A percentile compares a stretch with the other conserved stretches of the same genome.
Evolutionary conservation across 1,139 yeast genomes (phyloP).

Genomic region (Pichia sp.): DNA sequence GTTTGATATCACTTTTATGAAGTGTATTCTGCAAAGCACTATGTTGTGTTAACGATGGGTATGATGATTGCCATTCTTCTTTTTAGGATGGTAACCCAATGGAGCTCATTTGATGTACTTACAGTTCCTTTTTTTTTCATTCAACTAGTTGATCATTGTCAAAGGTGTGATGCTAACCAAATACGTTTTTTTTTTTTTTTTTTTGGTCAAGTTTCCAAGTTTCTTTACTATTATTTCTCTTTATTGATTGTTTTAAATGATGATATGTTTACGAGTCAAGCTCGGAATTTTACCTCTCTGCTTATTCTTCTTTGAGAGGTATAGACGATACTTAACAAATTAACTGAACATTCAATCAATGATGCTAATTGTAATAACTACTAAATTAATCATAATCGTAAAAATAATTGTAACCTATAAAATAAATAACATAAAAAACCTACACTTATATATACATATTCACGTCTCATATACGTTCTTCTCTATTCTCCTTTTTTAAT

Average conservation of each 20-base stretch:
- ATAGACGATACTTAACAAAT: conserved; percentile 19
- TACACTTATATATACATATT: neutral
- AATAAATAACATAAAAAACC: neutral
- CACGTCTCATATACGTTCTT: no score
- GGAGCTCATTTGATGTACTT: conserved; percentile 24
- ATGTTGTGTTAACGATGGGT: conserved; percentile 19
- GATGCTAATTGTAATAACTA: neutral
- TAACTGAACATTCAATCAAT: conserved; percentile 3
- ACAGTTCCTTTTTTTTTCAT: conserved; percentile 9
- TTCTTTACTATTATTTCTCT: neutral
- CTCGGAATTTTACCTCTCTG: conserved; percentile 19
- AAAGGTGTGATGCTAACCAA: conserved; percentile 17
- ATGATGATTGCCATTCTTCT: conserved; percentile 21
- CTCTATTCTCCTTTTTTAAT: neutral
- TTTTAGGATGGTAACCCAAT: conserved; percentile 20
- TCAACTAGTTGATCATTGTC: conserved; percentile 17
- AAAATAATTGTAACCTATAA: neutral
- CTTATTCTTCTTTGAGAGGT: conserved; percentile 18
- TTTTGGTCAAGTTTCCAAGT: neutral
- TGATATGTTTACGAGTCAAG: conserved; percentile 23
- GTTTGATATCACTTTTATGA: conserved; percentile 10
- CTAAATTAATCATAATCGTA: neutral
- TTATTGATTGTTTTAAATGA: conserved; percentile 5
- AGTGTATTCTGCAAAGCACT: conserved; percentile 21
- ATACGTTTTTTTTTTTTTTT: neutral